phyloP scores from a whole-genome alignment of 352 stramenopile genomes.

The Pythium plurisporium region DNA sequence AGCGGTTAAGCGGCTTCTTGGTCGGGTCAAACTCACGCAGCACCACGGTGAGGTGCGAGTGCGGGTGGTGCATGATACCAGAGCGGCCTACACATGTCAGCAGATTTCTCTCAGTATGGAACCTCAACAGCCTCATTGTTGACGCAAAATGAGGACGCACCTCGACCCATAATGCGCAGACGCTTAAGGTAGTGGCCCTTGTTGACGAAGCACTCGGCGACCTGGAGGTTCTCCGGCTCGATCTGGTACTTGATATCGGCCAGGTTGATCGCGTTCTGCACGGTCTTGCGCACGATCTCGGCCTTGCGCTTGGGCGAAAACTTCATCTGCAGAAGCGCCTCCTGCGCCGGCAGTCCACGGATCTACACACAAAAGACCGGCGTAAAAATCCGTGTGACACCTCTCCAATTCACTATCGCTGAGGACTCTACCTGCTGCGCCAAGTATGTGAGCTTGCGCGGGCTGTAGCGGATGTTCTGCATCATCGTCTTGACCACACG shows the following conservation, averaged over 20 bases:
- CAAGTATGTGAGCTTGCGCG: constrained; percentile 77
- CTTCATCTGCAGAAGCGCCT: constrained; percentile 84
- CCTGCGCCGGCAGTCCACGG: constrained; percentile 60
- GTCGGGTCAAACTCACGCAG: constrained; percentile 75
- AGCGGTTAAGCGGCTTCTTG: constrained; percentile 71
- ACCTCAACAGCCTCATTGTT: too few species aligned
- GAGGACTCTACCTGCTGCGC: constrained; percentile 49
- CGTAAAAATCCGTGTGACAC: not conserved
- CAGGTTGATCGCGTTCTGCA: constrained; percentile 86
- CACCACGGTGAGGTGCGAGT: constrained; percentile 77
- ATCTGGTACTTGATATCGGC: constrained; percentile 88
- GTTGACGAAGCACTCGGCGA: constrained; percentile 84
- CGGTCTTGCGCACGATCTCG: constrained; percentile 78
- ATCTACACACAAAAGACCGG: constrained; percentile 27
- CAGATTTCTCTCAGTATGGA: too few species aligned
- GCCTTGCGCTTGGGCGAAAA: constrained; percentile 84
- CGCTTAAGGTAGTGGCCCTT: constrained; percentile 83
- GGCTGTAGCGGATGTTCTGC: constrained; percentile 74
- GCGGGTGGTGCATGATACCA: constrained; percentile 80
- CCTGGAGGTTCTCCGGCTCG: constrained; percentile 77
- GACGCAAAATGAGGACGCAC: constrained; percentile 19
- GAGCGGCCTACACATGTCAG: constrained; percentile 45
- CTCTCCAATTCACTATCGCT: not conserved
- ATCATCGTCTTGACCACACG: constrained; percentile 79
- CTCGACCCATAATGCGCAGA: constrained; percentile 80